phyloP scores from a whole-genome alignment of 371 early-diverging fungal genomes.

The Quaeritorhiza haematococci region DNA sequence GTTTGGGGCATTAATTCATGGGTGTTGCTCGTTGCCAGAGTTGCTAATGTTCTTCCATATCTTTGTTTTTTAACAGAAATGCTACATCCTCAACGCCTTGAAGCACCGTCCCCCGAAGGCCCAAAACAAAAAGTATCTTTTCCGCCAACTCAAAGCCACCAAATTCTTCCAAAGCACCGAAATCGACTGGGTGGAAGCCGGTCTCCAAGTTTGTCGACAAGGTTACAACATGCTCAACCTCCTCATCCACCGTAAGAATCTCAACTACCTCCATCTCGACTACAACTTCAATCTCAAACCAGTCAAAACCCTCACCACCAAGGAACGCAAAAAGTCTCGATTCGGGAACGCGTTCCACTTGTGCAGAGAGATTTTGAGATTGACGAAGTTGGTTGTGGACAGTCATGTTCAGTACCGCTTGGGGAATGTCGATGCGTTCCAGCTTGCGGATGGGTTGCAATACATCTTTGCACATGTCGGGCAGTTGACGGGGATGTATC shows the following conservation, averaged over 20 bases:
- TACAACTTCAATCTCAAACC: slow-evolving; percentile 98
- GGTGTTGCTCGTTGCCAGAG: no score
- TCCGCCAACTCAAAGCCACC: slow-evolving; percentile 89
- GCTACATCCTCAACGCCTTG: slow-evolving; percentile 85
- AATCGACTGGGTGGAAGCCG: slow-evolving; percentile 98
- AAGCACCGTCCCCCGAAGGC: slow-evolving; percentile 84
- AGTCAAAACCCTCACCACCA: slow-evolving; percentile 96
- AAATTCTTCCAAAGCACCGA: slow-evolving; percentile 98
- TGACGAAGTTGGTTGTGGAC: slow-evolving; percentile 97
- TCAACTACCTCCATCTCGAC: slow-evolving; percentile 95
- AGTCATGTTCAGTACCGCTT: slow-evolving; percentile 95
- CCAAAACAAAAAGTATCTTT: slow-evolving; percentile 85
- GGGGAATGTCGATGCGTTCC: slow-evolving; percentile 95
- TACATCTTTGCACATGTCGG: slow-evolving; percentile 99
- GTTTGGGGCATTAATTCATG: no score
- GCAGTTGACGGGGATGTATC: slow-evolving; percentile 98
- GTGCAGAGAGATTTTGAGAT: slow-evolving; percentile 90
- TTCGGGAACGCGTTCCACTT: slow-evolving; percentile 98
- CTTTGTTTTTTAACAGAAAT: slow-evolving; percentile 32
- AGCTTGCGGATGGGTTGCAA: slow-evolving; percentile 95
- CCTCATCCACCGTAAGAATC: slow-evolving; percentile 93
- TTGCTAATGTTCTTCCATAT: no score
- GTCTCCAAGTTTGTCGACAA: slow-evolving; percentile 95
- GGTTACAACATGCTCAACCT: slow-evolving; percentile 98
- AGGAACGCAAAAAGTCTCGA: slow-evolving; percentile 98